A percentile compares a stretch with the other conserved stretches of the same genome.
These are phyloP conservation scores for Thozetella sp. DNA, from an alignment of 495 filamentous ascomycete species.

Conservation along the genomic window DNA sequence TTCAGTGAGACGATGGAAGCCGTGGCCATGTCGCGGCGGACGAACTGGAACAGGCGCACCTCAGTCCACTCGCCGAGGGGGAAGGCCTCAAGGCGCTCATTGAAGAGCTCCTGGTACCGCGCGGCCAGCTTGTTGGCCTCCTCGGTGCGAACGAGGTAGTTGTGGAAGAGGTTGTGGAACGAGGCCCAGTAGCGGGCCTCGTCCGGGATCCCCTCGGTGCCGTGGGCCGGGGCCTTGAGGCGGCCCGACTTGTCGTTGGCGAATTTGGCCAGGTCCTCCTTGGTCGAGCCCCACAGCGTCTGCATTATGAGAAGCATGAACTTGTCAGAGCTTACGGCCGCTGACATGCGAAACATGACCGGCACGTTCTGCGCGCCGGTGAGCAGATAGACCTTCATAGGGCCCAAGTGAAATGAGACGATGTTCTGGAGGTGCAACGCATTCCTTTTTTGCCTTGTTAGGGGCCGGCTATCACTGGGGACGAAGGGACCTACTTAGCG, in stretches of 20 bases:
- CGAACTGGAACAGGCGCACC: conserved; percentile 14
- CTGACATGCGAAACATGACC: conserved; percentile 18
- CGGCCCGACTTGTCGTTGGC: conserved; percentile 14
- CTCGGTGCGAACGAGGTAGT: conserved; percentile 6
- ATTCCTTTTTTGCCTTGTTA: neutral
- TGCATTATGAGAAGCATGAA: conserved; percentile 15
- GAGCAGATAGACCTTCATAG: conserved; percentile 19
- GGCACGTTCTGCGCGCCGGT: conserved; percentile 15
- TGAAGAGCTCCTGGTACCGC: conserved; percentile 16
- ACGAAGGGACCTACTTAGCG: neutral
- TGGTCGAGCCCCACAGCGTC: conserved; percentile 4
- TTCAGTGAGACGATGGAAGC: conserved; percentile 12
- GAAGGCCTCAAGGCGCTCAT: conserved; percentile 3
- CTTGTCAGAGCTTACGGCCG: conserved; percentile 14
- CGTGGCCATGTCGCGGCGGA: conserved; percentile 14
- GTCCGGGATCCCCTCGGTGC: neutral
- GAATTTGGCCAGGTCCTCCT: conserved; percentile 12
- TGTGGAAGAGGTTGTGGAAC: conserved; percentile 10
- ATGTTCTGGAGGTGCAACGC: conserved; percentile 6
- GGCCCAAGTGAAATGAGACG: conserved; percentile 19
- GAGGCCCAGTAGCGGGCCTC: conserved; percentile 17
- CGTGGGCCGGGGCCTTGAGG: conserved; percentile 7
- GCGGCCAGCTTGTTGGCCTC: conserved; percentile 4
- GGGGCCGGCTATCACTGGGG: neutral
- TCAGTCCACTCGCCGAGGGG: conserved; percentile 9